Percentiles rank a stretch among this genome's conserved stretches.
These are phyloP conservation scores for Phytophthora pisi DNA, from an alignment of 352 stramenopile genomes.

Conservation along the genomic window DNA sequence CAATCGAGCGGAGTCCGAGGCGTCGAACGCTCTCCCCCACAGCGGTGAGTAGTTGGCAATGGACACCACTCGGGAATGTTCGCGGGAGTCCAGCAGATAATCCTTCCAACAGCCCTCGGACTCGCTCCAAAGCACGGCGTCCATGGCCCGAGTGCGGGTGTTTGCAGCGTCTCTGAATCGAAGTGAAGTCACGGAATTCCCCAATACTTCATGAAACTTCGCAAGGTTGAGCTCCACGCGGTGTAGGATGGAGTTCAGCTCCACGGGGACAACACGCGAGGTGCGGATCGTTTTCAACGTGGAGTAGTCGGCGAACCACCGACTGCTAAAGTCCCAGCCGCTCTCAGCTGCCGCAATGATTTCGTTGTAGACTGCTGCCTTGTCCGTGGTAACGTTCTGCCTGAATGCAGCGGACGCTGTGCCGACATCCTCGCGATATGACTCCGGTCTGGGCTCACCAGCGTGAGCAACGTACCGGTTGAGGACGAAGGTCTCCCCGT, in stretches of 20 bases:
- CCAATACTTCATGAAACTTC: conserved; percentile 54
- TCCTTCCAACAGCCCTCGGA: conserved; percentile 67
- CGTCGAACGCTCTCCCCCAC: conserved; percentile 76
- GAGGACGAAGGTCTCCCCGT: conserved; percentile 45
- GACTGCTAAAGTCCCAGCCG: conserved; percentile 90
- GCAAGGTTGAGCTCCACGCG: conserved; percentile 76
- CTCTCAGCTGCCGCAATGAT: conserved; percentile 84
- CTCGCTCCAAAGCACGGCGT: conserved; percentile 73
- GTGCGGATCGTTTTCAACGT: conserved; percentile 59
- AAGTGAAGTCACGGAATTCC: conserved; percentile 39
- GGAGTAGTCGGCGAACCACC: conserved; percentile 66
- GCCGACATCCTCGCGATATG: conserved; percentile 81
- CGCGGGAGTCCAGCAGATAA: conserved; percentile 55
- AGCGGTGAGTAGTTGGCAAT: conserved; percentile 77
- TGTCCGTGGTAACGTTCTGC: conserved; percentile 19
- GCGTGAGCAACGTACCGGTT: conserved; percentile 76
- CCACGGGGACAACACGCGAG: conserved; percentile 73
- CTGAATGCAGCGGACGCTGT: conserved; percentile 11
- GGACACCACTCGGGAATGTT: conserved; percentile 53
- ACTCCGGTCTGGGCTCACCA: conserved; percentile 79
- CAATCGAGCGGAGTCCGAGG: conserved; percentile 42
- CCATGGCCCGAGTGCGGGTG: conserved; percentile 53
- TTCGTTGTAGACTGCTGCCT: conserved; percentile 69
- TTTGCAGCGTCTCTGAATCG: conserved; percentile 28
- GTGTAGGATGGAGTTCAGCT: conserved; percentile 88